Conservation (phyloP, 2,329 filamentous ascomycete genomes). For the Coleophoma cylindrospora region DNA sequence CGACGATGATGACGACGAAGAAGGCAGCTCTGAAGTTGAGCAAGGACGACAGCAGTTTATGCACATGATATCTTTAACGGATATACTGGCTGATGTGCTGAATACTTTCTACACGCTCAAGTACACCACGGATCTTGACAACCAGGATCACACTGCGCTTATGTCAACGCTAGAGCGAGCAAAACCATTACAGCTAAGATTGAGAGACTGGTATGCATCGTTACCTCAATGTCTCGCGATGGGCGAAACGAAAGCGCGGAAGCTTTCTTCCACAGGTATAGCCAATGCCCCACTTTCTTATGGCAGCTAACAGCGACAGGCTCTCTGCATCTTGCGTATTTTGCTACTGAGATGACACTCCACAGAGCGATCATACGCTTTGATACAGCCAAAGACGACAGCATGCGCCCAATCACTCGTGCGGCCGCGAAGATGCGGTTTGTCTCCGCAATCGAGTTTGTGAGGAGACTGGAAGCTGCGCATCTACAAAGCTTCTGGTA, state of each 20-base stretch:
- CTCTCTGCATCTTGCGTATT: constrained; percentile 45
- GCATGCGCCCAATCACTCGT: constrained; percentile 15
- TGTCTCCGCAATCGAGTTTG: constrained; percentile 33
- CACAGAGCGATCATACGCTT: constrained; percentile 44
- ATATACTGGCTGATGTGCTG: constrained; percentile 45
- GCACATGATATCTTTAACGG: constrained; percentile 43
- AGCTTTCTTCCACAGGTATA: constrained; percentile 31
- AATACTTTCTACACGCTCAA: constrained; percentile 39
- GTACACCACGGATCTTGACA: constrained; percentile 15
- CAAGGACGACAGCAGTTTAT: constrained; percentile 42
- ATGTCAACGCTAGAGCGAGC: constrained; percentile 37
- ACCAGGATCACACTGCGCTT: constrained; percentile 15
- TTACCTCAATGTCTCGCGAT: constrained; percentile 39
- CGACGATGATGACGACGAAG: constrained; percentile 20
- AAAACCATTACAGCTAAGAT: constrained; percentile 38
- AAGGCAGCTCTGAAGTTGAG: constrained; percentile 35
- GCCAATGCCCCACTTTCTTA: background rate
- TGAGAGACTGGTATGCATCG: constrained; percentile 41
- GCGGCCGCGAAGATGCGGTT: constrained; percentile 33
- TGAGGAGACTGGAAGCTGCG: constrained; percentile 35
- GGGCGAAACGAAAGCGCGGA: constrained; percentile 33
- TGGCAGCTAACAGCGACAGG: constrained; percentile 17
- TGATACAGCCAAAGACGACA: constrained; percentile 21
- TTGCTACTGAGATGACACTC: constrained; percentile 44
- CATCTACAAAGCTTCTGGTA: constrained; percentile 41